Conservation (phyloP, 345 rosid species). For the Stellera chamaejasme region DNA sequence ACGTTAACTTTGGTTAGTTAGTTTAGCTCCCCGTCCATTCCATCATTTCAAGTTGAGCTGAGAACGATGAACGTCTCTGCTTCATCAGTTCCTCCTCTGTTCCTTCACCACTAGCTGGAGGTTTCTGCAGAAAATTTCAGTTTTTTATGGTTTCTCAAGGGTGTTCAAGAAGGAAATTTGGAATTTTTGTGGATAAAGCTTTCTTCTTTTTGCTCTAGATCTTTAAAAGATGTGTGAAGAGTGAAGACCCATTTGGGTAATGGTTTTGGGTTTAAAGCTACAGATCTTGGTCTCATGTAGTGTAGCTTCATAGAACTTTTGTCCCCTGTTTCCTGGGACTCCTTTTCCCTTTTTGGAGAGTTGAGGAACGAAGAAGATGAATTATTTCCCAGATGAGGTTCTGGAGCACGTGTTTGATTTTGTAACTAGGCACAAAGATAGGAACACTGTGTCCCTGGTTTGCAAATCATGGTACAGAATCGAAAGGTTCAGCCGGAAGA, state of each 20-base stretch:
- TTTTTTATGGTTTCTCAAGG: slow-evolving; percentile 1
- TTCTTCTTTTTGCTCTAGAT: slow-evolving; percentile 13
- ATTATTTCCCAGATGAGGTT: slow-evolving; percentile 82
- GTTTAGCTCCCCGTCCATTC: slow-evolving; percentile 4
- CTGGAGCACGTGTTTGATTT: slow-evolving; percentile 72
- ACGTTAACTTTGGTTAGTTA: slow-evolving; percentile 26
- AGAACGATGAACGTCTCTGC: not conserved
- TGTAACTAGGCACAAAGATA: slow-evolving; percentile 48
- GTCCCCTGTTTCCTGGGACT: not conserved
- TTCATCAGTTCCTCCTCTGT: slow-evolving; percentile 4
- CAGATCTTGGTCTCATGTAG: slow-evolving; percentile 8
- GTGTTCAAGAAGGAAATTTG: not conserved
- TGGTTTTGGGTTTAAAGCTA: not conserved
- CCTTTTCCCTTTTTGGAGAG: not conserved
- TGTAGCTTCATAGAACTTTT: not conserved
- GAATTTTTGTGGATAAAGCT: too few relatives aligned
- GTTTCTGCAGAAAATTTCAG: slow-evolving; percentile 14
- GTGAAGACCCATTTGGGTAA: not conserved
- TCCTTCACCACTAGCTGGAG: not conserved
- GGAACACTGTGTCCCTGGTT: slow-evolving; percentile 72
- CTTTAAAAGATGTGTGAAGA: not conserved
- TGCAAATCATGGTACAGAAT: slow-evolving; percentile 79
- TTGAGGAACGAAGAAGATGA: slow-evolving; percentile 32
- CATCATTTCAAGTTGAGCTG: too few relatives aligned
- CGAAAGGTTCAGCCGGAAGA: slow-evolving; percentile 50